A percentile compares a stretch with the other conserved stretches of the same genome.
phyloP scores from a whole-genome alignment of 192 early-diverging fungal species.

The Coemansia sp. region DNA sequence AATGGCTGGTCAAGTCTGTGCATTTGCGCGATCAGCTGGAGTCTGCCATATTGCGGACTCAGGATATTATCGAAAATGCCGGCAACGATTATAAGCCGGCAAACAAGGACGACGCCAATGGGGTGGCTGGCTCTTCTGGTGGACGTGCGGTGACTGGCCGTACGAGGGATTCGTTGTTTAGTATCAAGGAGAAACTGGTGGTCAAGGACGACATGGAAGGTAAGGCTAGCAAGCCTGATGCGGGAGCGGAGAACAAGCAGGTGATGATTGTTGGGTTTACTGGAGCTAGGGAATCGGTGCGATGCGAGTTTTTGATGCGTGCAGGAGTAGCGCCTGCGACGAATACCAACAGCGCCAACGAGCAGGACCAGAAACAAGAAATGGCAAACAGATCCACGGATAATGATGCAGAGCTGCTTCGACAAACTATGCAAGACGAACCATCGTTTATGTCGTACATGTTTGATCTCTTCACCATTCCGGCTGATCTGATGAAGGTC shows the following conservation, averaged over 20 bases:
- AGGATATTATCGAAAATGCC: conserved; percentile 20
- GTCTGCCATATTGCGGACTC: conserved; percentile 37
- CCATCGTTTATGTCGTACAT: conserved; percentile 17
- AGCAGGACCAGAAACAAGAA: not conserved
- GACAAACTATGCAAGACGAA: not conserved
- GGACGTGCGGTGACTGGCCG: not conserved
- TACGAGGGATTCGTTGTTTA: conserved; percentile 24
- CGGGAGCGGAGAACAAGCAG: conserved; percentile 11
- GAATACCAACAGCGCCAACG: not conserved
- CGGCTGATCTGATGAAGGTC: conserved; percentile 33
- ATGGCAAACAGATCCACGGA: not conserved
- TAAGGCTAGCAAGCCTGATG: not conserved
- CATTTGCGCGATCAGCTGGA: conserved; percentile 47
- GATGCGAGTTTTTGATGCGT: conserved; percentile 51
- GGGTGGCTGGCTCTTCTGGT: not conserved
- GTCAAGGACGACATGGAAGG: conserved; percentile 19
- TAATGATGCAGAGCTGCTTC: not conserved
- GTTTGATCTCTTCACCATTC: conserved; percentile 30
- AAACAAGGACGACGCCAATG: not conserved
- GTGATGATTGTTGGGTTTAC: conserved; percentile 54
- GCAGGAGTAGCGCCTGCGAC: conserved; percentile 14
- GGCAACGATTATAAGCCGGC: not conserved
- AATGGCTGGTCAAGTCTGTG: conserved; percentile 47
- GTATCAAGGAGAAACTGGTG: conserved; percentile 46
- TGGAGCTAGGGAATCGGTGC: conserved; percentile 38